Evolutionary conservation across 1,284 basidiomycete species (phyloP).

Genomic region (Irpex sp.): DNA sequence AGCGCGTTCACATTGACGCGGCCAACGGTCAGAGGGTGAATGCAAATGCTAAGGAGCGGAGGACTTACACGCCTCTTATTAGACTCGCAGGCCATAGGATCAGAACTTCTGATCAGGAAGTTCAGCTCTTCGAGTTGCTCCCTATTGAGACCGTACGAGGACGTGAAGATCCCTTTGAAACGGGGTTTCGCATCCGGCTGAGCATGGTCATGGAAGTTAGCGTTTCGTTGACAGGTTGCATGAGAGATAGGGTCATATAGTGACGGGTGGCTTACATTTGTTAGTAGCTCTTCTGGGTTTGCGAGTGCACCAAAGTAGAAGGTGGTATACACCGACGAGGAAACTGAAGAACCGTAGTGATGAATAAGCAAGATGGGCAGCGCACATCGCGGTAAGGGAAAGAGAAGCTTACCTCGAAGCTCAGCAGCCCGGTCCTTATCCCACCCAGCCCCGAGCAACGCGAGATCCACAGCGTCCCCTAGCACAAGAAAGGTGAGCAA

Average conservation of each 20-base stretch:
- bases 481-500: background rate
- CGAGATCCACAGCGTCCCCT: constrained; percentile 71
- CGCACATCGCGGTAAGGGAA: too few species aligned
- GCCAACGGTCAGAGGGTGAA: too few species aligned
- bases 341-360: constrained; percentile 40
- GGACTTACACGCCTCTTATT: constrained; percentile 3
- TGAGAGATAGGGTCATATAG: too few species aligned
- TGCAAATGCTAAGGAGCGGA: background rate
- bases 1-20: background rate
- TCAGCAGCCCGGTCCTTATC: constrained; percentile 74
- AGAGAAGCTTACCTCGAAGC: constrained; percentile 53
- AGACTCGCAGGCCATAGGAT: constrained; percentile 30
- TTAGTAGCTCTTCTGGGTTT: constrained; percentile 34
- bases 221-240: background rate
- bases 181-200: constrained; percentile 46
- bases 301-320: constrained; percentile 71
- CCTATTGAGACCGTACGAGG: constrained; percentile 69
- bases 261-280: constrained; percentile 30
- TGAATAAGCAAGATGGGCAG: background rate
- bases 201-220: too few species aligned
- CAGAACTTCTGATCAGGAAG: constrained; percentile 52
- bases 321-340: constrained; percentile 70
- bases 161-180: constrained; percentile 70
- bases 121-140: constrained; percentile 68
- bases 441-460: constrained; percentile 75